Conservation (phyloP, 192 early-diverging fungal genomes). For the Coemansia sp. region DNA sequence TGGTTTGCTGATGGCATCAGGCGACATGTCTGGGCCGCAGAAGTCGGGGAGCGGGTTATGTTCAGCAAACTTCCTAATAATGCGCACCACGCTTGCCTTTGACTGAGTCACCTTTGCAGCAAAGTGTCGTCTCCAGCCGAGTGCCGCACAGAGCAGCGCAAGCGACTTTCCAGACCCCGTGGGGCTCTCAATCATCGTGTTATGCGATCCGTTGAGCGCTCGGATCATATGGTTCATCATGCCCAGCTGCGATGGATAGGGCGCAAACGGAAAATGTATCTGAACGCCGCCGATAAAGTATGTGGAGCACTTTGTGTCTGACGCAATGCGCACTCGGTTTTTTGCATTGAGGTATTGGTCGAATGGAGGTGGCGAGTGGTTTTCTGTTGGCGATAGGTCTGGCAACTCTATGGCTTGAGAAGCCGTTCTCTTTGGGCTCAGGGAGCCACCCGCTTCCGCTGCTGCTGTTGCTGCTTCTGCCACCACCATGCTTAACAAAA, state of each 20-base stretch:
- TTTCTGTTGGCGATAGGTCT: background rate
- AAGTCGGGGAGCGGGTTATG: conserved; percentile 29
- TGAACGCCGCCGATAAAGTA: conserved; percentile 56
- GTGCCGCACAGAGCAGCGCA: conserved; percentile 65
- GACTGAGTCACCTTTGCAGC: conserved; percentile 44
- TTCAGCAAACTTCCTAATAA: conserved; percentile 41
- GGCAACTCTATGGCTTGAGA: background rate
- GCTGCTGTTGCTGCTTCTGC: background rate
- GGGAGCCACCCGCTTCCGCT: background rate
- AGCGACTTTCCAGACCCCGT: conserved; percentile 83
- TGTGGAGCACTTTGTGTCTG: conserved; percentile 4
- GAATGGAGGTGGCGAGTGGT: background rate
- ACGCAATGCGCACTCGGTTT: conserved; percentile 5
- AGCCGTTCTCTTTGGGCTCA: background rate
- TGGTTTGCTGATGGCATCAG: background rate
- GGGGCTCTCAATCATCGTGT: conserved; percentile 71
- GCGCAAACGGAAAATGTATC: conserved; percentile 66
- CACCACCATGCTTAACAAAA: background rate
- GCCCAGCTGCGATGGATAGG: conserved; percentile 65
- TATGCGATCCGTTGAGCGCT: conserved; percentile 54
- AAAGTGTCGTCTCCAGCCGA: conserved; percentile 63
- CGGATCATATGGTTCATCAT: conserved; percentile 69
- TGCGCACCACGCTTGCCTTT: conserved; percentile 31
- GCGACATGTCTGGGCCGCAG: too few relatives aligned
- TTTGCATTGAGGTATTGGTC: conserved; percentile 1